phyloP scores from a whole-genome alignment of 2,329 filamentous ascomycete species.

The Tolypocladium tundrense region DNA sequence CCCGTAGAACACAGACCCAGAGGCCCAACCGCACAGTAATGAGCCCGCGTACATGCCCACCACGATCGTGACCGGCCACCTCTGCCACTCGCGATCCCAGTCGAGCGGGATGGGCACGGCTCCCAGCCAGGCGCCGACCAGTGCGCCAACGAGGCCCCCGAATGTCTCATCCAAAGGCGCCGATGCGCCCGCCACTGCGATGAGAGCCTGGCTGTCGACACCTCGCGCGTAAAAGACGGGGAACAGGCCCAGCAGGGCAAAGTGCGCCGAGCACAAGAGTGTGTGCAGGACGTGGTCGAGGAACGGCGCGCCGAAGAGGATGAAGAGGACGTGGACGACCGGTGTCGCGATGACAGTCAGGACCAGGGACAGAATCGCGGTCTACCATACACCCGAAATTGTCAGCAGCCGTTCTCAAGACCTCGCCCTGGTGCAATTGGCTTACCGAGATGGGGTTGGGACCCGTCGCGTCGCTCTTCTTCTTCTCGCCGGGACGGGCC shows the following conservation, averaged over 20 bases:
- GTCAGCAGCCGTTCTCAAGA: background rate
- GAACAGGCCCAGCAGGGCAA: slow-evolving; percentile 67
- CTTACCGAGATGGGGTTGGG: slow-evolving; percentile 37
- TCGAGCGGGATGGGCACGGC: slow-evolving; percentile 93
- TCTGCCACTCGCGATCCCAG: slow-evolving; percentile 99
- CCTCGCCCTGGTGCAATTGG: background rate
- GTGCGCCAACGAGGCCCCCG: slow-evolving; percentile 67
- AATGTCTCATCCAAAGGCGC: slow-evolving; percentile 75
- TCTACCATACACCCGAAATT: slow-evolving; percentile 18
- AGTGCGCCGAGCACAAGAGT: slow-evolving; percentile 67
- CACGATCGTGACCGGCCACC: slow-evolving; percentile 89
- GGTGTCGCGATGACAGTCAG: slow-evolving; percentile 65
- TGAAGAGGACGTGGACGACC: slow-evolving; percentile 48
- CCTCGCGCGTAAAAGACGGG: slow-evolving; percentile 82
- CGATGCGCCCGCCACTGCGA: slow-evolving; percentile 54
- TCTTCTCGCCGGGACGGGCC: slow-evolving; percentile 41
- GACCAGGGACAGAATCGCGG: slow-evolving; percentile 33
- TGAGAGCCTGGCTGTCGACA: slow-evolving; percentile 62
- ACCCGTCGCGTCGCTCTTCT: slow-evolving; percentile 35
- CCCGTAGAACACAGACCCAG: slow-evolving; percentile 39
- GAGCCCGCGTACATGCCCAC: slow-evolving; percentile 75
- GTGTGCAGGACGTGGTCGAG: slow-evolving; percentile 74
- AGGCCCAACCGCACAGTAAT: slow-evolving; percentile 55
- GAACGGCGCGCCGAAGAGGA: slow-evolving; percentile 87
- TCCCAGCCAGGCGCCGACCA: slow-evolving; percentile 81